phyloP scores from a whole-genome alignment of 352 stramenopile genomes.

The Pythium guiyangense region DNA sequence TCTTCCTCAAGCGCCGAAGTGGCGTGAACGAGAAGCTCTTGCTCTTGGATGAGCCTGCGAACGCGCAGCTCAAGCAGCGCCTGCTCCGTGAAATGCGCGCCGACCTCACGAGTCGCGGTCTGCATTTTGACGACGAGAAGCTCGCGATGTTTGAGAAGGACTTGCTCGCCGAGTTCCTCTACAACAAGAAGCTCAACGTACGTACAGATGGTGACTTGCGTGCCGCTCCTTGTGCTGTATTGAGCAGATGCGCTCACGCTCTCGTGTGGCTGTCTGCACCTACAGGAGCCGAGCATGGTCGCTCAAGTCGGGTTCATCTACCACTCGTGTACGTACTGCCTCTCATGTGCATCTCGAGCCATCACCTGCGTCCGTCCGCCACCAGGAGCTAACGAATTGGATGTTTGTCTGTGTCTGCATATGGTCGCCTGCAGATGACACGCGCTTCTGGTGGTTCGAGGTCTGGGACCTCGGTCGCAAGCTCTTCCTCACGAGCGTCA shows the following conservation, averaged over 20 bases:
- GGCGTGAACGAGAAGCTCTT: slow-evolving; percentile 49
- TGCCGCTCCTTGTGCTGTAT: not conserved
- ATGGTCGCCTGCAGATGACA: slow-evolving; percentile 36
- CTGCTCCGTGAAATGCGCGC: slow-evolving; percentile 42
- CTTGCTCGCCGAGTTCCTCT: slow-evolving; percentile 47
- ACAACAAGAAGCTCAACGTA: slow-evolving; percentile 50
- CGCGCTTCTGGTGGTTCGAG: slow-evolving; percentile 74
- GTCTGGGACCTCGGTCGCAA: slow-evolving; percentile 74
- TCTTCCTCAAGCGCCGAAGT: slow-evolving; percentile 42
- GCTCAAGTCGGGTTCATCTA: slow-evolving; percentile 82
- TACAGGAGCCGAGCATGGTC: slow-evolving; percentile 62
- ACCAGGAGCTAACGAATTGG: not conserved
- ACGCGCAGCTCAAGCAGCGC: slow-evolving; percentile 35
- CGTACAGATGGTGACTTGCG: not conserved
- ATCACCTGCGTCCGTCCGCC: not conserved
- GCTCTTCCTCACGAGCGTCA: slow-evolving; percentile 63
- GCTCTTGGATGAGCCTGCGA: slow-evolving; percentile 32
- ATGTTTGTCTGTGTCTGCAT: too few species aligned
- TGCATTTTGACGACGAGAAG: slow-evolving; percentile 42
- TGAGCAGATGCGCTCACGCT: not conserved
- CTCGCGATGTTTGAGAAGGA: slow-evolving; percentile 44
- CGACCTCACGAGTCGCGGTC: slow-evolving; percentile 33
- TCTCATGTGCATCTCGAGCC: not conserved
- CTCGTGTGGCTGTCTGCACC: not conserved
- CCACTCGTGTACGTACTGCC: slow-evolving; percentile 48